Conservation (phyloP, 371 early-diverging fungal genomes). For the Mortierella sp. region DNA sequence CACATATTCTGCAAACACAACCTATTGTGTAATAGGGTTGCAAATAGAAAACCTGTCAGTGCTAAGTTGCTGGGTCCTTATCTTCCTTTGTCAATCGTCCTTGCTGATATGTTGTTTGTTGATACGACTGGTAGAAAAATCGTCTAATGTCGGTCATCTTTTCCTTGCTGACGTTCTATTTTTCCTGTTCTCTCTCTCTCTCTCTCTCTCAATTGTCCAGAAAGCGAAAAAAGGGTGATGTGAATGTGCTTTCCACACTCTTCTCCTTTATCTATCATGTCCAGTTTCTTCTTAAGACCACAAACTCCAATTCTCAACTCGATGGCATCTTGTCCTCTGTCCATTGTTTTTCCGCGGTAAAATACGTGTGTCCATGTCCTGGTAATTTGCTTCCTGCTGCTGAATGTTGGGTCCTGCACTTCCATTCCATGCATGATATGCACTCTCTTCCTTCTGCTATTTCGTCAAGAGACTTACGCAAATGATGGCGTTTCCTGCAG, state of each 20-base stretch:
- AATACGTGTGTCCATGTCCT: not conserved
- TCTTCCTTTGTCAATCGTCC: not conserved
- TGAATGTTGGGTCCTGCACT: not conserved
- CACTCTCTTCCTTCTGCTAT: not conserved
- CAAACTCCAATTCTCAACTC: too few relatives aligned
- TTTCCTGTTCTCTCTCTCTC: not conserved
- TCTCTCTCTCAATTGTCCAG: not conserved
- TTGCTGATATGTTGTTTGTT: not conserved
- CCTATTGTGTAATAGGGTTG: constrained; percentile 18
- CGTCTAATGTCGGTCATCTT: not conserved
- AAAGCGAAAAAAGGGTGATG: not conserved
- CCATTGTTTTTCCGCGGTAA: not conserved
- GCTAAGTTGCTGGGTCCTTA: not conserved
- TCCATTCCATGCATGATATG: constrained; percentile 1
- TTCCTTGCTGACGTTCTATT: not conserved
- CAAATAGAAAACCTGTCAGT: not conserved
- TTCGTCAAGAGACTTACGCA: constrained; percentile 56
- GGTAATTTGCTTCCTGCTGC: not conserved
- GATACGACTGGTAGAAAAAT: not conserved
- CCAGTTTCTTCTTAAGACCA: not conserved
- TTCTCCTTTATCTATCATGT: not conserved
- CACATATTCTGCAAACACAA: constrained; percentile 84
- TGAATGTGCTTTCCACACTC: not conserved
- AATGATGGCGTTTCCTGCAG: constrained; percentile 84
- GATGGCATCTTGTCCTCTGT: not conserved